A percentile compares a stretch with the other conserved stretches of the same genome.
Conservation (phyloP, 2,329 filamentous ascomycete genomes). For the Fonsecaea multimorphosa region DNA sequence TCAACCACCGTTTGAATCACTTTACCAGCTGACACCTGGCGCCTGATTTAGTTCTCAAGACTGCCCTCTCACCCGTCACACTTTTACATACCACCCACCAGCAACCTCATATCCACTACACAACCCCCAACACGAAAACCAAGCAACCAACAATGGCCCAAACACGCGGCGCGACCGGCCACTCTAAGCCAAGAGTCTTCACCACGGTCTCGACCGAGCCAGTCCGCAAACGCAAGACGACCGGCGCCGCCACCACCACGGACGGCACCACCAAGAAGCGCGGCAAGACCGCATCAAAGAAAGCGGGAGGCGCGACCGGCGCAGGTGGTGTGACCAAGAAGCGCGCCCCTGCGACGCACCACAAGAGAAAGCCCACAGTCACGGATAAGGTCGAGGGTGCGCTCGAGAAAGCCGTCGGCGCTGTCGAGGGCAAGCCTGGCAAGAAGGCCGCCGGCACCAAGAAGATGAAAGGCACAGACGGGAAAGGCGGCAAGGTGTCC, state of each 20-base stretch:
- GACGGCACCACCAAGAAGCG: constrained; percentile 30
- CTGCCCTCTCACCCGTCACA: neutral
- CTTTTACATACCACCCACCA: neutral
- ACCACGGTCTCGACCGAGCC: constrained; percentile 35
- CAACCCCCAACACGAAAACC: constrained; percentile 4
- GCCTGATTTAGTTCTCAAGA: constrained; percentile 5
- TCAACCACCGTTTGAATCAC: constrained; percentile 9
- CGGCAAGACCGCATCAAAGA: constrained; percentile 22
- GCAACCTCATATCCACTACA: constrained; percentile 13
- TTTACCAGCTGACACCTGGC: constrained; percentile 24
- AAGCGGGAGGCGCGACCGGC: constrained; percentile 2
- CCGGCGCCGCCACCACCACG: constrained; percentile 20
- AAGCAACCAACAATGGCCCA: constrained; percentile 39
- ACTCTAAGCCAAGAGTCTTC: constrained; percentile 41
- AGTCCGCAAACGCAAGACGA: constrained; percentile 37
- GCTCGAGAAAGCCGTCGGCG: constrained; percentile 39
- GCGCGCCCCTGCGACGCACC: constrained; percentile 29
- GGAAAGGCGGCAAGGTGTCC: constrained; percentile 3
- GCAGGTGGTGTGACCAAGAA: constrained; percentile 36
- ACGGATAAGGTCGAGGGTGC: constrained; percentile 45
- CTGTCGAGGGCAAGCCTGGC: constrained; percentile 44
- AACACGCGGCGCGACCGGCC: constrained; percentile 42
- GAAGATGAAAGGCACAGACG: constrained; percentile 41
- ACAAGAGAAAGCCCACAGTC: constrained; percentile 41
- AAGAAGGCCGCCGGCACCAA: constrained; percentile 50